Percentiles rank a stretch among this genome's conserved stretches.
Conservation (phyloP, 768 basidiomycete genomes). For the Bullera alba region DNA sequence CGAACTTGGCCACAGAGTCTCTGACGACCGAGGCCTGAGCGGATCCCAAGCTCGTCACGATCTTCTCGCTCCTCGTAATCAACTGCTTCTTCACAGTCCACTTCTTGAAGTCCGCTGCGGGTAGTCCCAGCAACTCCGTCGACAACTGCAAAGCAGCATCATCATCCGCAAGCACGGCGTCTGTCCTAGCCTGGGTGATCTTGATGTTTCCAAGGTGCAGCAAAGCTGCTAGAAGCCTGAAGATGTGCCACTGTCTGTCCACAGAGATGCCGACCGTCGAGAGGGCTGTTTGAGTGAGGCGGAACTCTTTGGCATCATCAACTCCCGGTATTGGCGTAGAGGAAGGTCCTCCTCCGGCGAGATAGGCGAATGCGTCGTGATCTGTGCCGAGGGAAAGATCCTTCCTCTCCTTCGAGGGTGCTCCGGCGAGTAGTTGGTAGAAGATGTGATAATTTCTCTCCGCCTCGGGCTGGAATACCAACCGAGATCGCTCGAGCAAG, state of each 20-base stretch:
- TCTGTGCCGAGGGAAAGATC: conserved; percentile 84
- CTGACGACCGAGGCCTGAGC: conserved; percentile 87
- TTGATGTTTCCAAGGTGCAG: conserved; percentile 98
- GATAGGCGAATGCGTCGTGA: conserved; percentile 77
- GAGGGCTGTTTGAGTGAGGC: conserved; percentile 84
- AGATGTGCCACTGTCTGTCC: conserved; percentile 93
- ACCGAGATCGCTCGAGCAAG: conserved; percentile 89
- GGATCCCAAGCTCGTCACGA: conserved; percentile 74
- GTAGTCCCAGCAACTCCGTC: conserved; percentile 83
- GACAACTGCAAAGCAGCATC: conserved; percentile 73
- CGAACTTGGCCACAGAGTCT: conserved; percentile 95
- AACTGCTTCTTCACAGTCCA: conserved; percentile 99
- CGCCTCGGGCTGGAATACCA: conserved; percentile 92
- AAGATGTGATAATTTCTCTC: conserved; percentile 99
- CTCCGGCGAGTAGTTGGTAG: conserved; percentile 97
- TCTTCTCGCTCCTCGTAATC: conserved; percentile 88
- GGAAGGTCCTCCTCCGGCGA: conserved; percentile 84
- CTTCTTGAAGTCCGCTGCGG: conserved; percentile 88
- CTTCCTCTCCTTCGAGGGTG: conserved; percentile 88
- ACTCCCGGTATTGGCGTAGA: conserved; percentile 84
- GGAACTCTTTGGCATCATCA: conserved; percentile 93
- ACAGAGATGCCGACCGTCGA: conserved; percentile 96
- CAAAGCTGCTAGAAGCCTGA: conserved; percentile 82
- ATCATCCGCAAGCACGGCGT: conserved; percentile 74
- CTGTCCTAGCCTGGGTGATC: conserved; percentile 69